These are phyloP conservation scores for Setaria italica DNA, from an alignment of 202 grass and related monocot genomes.

Conservation along the genomic window DNA sequence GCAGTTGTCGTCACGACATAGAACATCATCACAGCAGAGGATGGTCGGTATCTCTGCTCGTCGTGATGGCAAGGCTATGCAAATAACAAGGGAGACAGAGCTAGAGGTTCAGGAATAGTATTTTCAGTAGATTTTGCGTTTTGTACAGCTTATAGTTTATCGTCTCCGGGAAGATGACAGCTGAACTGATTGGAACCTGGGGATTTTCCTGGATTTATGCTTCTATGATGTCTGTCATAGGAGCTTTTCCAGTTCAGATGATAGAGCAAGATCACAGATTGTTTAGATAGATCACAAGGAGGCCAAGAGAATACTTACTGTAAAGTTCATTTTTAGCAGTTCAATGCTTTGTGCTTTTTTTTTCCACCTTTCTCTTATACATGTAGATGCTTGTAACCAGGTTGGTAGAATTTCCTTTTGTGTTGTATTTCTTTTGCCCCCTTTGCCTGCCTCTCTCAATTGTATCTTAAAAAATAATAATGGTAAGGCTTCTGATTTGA, in stretches of 20 bases:
- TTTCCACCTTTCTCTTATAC: constrained; percentile 20
- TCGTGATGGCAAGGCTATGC: constrained; percentile 70
- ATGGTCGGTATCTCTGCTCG: constrained; percentile 90
- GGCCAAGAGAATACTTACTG: constrained; percentile 44
- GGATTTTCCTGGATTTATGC: constrained; percentile 37
- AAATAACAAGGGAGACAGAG: constrained; percentile 53
- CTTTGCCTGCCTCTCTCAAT: constrained; percentile 14
- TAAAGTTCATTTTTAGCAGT: constrained; percentile 51
- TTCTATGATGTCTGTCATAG: constrained; percentile 31
- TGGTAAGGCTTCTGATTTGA: constrained; percentile 40
- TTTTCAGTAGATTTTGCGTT: constrained; percentile 49
- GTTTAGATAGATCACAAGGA: constrained; percentile 40
- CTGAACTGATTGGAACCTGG: constrained; percentile 26
- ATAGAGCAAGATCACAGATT: constrained; percentile 48
- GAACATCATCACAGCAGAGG: constrained; percentile 66
- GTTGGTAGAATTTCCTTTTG: constrained; percentile 39
- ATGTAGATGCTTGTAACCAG: constrained; percentile 35
- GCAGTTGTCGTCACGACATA: constrained; percentile 68
- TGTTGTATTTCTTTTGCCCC: constrained; percentile 8
- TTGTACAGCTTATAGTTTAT: constrained; percentile 65
- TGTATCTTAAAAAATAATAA: constrained; percentile 41
- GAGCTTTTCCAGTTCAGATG: constrained; percentile 44
- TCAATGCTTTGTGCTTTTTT: constrained; percentile 3
- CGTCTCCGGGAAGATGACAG: constrained; percentile 42
- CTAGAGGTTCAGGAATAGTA: constrained; percentile 46